Evolutionary conservation across 1,284 basidiomycete species (phyloP), one percentile per base, ranked within the genome.

Genomic region (Ustilago trichophora): DNA sequence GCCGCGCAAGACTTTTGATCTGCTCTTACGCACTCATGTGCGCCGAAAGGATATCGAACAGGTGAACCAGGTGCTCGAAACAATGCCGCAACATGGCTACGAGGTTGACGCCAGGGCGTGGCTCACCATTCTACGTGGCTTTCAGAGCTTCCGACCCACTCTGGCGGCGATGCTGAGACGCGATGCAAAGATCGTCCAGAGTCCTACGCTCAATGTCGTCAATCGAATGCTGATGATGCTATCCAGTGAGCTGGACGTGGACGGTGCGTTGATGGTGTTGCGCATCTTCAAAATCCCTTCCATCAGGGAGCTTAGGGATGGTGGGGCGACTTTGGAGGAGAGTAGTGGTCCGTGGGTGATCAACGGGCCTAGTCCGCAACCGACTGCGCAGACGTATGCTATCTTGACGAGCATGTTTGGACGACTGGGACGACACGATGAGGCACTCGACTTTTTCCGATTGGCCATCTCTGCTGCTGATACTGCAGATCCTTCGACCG

Each of bases 41-140:
- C 55, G 53, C 9, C 48, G 52, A 29, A 53, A 59, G 27, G 49
- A 62, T 25, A 25, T 57, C 0, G 41, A n/a, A 8, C 57, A 68
- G 36, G 54, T 57, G 52, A 60, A 68, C 18, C 24, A 62, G 6
- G 64, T 68, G 37, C 58, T 68, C 2, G 41, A 45, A 35, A 53
- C 58, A 3, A 68, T 68, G 64, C 44, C 48, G 7, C 32, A 49
- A 48, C 49, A 62, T 31, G 53, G 53, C 16, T 36, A 68, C 38
- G 29, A 45, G 29, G 33, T 68, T 12, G 54, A 60, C 33, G 64
- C 64, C 13, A 37, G 36, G 25, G 58, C 54, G 11, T 68, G 64
- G 64, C 54, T 68, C n/a, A 62, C 58, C 13, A 68, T 68, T 37
- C 47, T 68, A 3, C 57, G 64, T 12, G 64, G 64, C 25, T 57